Conservation (phyloP, 2,329 filamentous ascomycete genomes). For the Alternaria dauci region DNA sequence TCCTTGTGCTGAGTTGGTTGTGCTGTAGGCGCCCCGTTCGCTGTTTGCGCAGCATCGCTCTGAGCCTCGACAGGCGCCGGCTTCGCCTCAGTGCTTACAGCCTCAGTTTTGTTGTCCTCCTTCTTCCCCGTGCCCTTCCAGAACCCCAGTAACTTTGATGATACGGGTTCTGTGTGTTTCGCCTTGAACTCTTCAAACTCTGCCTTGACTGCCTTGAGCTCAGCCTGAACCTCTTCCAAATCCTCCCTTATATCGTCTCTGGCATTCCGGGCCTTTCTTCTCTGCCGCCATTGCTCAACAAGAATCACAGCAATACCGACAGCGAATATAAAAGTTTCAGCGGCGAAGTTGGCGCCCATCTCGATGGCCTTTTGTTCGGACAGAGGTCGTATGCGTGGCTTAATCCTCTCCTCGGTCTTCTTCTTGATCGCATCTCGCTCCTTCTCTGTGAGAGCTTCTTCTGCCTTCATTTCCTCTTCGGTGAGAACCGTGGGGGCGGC, state of each 20-base stretch:
- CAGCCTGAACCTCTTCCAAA: conserved; percentile 64
- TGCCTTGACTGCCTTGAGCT: conserved; percentile 48
- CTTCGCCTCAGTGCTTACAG: conserved; percentile 16
- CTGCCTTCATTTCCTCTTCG: conserved; percentile 65
- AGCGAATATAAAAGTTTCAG: conserved; percentile 71
- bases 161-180: conserved; percentile 36
- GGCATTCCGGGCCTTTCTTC: conserved; percentile 67
- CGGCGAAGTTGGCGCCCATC: conserved; percentile 73
- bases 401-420: conserved; percentile 49
- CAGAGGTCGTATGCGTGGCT: conserved; percentile 68
- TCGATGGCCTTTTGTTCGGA: conserved; percentile 74
- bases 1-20: conserved; percentile 1
- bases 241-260: conserved; percentile 68
- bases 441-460: conserved; percentile 60
- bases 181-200: conserved; percentile 55
- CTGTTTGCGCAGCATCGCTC: neutral
- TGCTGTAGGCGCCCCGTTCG: neutral
- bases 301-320: conserved; percentile 70
- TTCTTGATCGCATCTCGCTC: conserved; percentile 59
- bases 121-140: conserved; percentile 37
- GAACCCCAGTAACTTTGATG: conserved; percentile 41
- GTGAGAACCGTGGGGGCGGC: conserved; percentile 68
- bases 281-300: conserved; percentile 68
- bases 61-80: neutral
- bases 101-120: conserved; percentile 29